A percentile compares a stretch with the other conserved stretches of the same genome.
Evolutionary conservation across 208 protist genomes (phyloP).

Genomic region (Crithidia brevicula): DNA sequence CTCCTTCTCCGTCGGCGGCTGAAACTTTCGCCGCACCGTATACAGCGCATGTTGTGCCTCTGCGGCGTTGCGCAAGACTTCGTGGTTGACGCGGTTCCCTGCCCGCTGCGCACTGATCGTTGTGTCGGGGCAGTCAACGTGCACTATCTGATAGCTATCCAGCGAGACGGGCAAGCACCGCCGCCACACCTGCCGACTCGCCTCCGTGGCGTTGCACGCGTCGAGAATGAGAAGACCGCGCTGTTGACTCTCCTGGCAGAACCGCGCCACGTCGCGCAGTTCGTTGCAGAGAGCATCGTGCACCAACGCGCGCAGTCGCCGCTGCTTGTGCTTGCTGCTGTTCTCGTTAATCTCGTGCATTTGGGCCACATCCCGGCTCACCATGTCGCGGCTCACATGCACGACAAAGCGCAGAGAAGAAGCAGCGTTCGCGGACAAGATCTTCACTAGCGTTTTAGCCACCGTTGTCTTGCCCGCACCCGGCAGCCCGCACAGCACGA

Average conservation of each 20-base stretch:
- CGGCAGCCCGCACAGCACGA: constrained; percentile 75
- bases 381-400: constrained; percentile 61
- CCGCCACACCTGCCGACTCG: constrained; percentile 44
- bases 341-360: constrained; percentile 38
- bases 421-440: neutral
- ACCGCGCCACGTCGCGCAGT: constrained; percentile 31
- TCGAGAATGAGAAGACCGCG: constrained; percentile 70
- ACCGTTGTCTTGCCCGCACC: constrained; percentile 74
- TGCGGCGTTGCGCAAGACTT: constrained; percentile 39
- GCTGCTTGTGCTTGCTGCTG: constrained; percentile 79
- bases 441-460: constrained; percentile 22
- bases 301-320: constrained; percentile 46
- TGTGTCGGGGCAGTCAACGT: constrained; percentile 61
- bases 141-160: constrained; percentile 36
- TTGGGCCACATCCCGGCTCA: constrained; percentile 38
- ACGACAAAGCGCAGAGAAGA: constrained; percentile 52
- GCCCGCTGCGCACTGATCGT: constrained; percentile 39
- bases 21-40: constrained; percentile 59
- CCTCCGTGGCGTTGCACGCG: constrained; percentile 72
- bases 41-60: constrained; percentile 79
- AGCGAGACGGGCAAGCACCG: constrained; percentile 30
- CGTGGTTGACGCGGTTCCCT: constrained; percentile 41
- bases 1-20: constrained; percentile 44
- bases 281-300: constrained; percentile 36
- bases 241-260: constrained; percentile 8